These are phyloP conservation scores for Sisymbrium altissimum DNA, from an alignment of 345 rosid species.

Conservation along the genomic window DNA sequence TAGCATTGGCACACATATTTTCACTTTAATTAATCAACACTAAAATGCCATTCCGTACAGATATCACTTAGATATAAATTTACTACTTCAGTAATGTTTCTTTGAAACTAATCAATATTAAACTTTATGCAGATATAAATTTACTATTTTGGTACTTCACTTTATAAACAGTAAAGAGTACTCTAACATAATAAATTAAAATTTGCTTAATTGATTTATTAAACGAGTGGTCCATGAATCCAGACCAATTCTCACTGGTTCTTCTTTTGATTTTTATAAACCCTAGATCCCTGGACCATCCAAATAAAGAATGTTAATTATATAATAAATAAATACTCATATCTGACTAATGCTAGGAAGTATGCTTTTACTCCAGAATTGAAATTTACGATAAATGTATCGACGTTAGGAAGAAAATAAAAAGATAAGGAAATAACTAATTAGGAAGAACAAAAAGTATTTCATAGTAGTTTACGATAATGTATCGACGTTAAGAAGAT, in stretches of 20 bases:
- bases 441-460: no score
- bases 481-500: no score
- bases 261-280: slow-evolving; percentile 17
- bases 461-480: no score
- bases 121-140: neutral
- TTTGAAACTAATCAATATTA: neutral
- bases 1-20: neutral
- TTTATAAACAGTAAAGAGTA: slow-evolving; percentile 6
- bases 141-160: slow-evolving; percentile 13
- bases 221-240: slow-evolving; percentile 13
- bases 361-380: neutral
- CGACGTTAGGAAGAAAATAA: no score
- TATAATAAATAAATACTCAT: neutral
- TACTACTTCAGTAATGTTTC: slow-evolving; percentile 9
- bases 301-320: neutral
- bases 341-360: slow-evolving; percentile 10
- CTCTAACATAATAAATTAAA: neutral
- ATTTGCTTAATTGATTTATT: no score
- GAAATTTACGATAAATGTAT: no score
- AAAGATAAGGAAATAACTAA: no score
- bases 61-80: neutral
- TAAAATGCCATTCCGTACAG: slow-evolving; percentile 1
- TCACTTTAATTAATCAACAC: neutral
- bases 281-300: slow-evolving; percentile 27
- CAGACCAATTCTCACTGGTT: slow-evolving; percentile 12